Conservation (phyloP, 495 filamentous ascomycete species). For the Neurospora tetraspora region DNA sequence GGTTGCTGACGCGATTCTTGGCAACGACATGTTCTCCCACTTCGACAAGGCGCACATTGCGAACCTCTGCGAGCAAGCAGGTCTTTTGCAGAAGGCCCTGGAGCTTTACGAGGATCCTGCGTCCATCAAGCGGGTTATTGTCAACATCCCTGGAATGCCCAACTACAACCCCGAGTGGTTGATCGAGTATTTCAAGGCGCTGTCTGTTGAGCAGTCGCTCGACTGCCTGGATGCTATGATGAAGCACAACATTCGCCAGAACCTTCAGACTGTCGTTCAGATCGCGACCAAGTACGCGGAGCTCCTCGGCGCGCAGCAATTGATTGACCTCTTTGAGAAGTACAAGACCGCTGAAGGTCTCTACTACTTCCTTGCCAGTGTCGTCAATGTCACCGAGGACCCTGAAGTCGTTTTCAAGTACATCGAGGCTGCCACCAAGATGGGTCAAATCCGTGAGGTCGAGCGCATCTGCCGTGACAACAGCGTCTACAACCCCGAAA, state of each 20-base stretch:
- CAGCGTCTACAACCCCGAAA: conserved; percentile 86
- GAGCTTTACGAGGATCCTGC: conserved; percentile 89
- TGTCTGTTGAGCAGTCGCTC: conserved; percentile 88
- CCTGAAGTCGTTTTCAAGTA: conserved; percentile 98
- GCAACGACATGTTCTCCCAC: conserved; percentile 95
- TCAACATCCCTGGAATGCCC: conserved; percentile 69
- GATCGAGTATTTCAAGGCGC: conserved; percentile 79
- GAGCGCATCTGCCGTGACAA: conserved; percentile 96
- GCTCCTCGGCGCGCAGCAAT: conserved; percentile 74
- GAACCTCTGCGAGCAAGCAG: conserved; percentile 83
- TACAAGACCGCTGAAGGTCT: conserved; percentile 94
- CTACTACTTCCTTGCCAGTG: conserved; percentile 95
- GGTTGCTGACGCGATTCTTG: conserved; percentile 93
- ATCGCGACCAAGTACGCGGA: conserved; percentile 97
- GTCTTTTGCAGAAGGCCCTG: conserved; percentile 75
- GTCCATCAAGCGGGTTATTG: conserved; percentile 77
- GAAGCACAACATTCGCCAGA: conserved; percentile 89
- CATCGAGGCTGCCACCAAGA: conserved; percentile 89
- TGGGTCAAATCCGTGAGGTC: conserved; percentile 86
- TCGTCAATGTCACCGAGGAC: conserved; percentile 95
- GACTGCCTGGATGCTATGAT: conserved; percentile 96
- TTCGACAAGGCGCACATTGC: conserved; percentile 86
- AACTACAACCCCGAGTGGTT: conserved; percentile 85
- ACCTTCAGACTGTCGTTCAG: conserved; percentile 86
- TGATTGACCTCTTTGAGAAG: conserved; percentile 94